Evolutionary conservation across 2,329 filamentous ascomycete species (phyloP).

Genomic region (Penicillium sp.): DNA sequence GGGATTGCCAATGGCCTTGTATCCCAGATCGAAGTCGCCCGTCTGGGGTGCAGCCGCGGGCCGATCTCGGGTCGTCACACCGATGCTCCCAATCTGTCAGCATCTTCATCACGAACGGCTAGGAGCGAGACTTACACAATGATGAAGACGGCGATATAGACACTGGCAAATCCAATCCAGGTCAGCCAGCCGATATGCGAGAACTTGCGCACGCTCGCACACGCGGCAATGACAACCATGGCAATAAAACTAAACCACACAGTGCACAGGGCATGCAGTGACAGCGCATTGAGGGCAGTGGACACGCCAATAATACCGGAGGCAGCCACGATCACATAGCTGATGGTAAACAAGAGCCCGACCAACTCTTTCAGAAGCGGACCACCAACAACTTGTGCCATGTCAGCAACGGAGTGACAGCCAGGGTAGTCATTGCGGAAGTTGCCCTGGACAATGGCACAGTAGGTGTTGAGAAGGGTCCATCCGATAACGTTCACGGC

Average conservation of each 20-base stretch:
- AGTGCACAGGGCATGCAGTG: slow-evolving; percentile 57
- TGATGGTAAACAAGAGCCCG: slow-evolving; percentile 57
- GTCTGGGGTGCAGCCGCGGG: slow-evolving; percentile 60
- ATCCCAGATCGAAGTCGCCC: slow-evolving; percentile 60
- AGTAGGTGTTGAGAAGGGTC: slow-evolving; percentile 50
- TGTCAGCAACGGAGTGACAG: slow-evolving; percentile 57
- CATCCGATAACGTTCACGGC: slow-evolving; percentile 50
- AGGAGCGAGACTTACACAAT: slow-evolving; percentile 41
- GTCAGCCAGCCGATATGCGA: slow-evolving; percentile 61
- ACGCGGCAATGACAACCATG: slow-evolving; percentile 47
- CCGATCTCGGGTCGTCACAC: slow-evolving; percentile 56
- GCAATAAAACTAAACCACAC: slow-evolving; percentile 58
- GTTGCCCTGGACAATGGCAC: slow-evolving; percentile 50
- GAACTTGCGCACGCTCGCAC: slow-evolving; percentile 57
- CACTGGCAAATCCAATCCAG: slow-evolving; percentile 58
- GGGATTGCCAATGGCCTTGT: slow-evolving; percentile 55
- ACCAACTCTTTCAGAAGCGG: slow-evolving; percentile 52
- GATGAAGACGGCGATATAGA: slow-evolving; percentile 59
- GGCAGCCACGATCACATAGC: slow-evolving; percentile 56
- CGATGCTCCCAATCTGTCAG: slow-evolving; percentile 45
- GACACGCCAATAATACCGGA: slow-evolving; percentile 60
- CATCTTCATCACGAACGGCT: not conserved
- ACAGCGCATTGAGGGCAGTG: slow-evolving; percentile 59
- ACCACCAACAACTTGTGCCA: slow-evolving; percentile 58
- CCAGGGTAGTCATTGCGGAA: slow-evolving; percentile 52